Evolutionary conservation across 225 moss, liverwort and hornwort genomes (phyloP), one percentile per base, ranked within the genome.

Genomic region (Sphagnum contortum): DNA sequence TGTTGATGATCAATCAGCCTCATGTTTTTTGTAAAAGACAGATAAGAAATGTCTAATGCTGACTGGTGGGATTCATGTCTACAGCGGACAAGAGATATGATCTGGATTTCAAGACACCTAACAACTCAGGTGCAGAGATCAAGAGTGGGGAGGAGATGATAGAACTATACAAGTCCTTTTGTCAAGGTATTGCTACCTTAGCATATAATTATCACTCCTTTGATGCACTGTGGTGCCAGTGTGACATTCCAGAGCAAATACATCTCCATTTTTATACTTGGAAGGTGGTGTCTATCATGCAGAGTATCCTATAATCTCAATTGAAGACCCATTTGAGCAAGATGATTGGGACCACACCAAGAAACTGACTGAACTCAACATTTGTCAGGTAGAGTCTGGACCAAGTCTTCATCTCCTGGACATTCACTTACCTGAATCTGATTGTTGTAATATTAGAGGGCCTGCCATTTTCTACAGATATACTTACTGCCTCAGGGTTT

Each of bases 271-370:
- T 29, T 29, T 52, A 6, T 52, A 52, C 52, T 52, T 9, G 9
- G 7, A 52, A 52, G 52, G 52, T 52, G 52, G 52, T 52, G 5
- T 8, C 4, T 44, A 5, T 69, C 67, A 44, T 59, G 67, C 74
- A 90, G 92, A 95, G 12, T 95, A 95, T 63, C 86, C 91, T 47
- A 82, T 95, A 3, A 83, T 95, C 66, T 89, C 88, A 48, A 95
- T 95, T 63, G 95, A 92, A 70, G 95, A 95, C 68, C 92, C 92
- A 14, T 95, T 95, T 68, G 95, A 95, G 65, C 95, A 95, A 75
- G 95, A 95, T 70, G 95, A 95, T 59, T 95, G 95, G 95, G 88
- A 72, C 60, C 83, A 92, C 68, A 95, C 95, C 14, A 95, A 92
- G 76, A 77, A 82, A 48, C 65, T 95, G 59, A 92, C 91, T 47